Evolutionary conservation across 2,329 filamentous ascomycete species (phyloP).

Genomic region (Ascochyta viciae-villosae): DNA sequence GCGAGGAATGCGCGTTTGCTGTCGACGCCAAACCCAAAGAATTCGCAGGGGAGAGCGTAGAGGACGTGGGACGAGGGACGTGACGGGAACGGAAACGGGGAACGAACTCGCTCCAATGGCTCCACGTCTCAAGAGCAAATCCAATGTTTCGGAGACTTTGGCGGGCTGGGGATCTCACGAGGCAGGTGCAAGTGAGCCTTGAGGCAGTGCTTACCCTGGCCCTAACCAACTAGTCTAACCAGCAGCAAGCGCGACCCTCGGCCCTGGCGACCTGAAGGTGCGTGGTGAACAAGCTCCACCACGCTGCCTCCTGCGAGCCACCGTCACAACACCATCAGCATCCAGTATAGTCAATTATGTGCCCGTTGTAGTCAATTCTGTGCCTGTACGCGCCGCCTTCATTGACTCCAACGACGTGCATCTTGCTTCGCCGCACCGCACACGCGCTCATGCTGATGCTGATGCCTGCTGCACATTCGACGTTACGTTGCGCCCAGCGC

Average conservation of each 20-base stretch:
- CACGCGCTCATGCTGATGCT: neutral
- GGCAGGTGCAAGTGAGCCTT: slow-evolving; percentile 17
- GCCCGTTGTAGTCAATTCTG: no score
- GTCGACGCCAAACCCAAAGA: neutral
- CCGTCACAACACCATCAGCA: neutral
- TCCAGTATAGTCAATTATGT: neutral
- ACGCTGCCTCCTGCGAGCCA: neutral
- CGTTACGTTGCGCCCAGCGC: slow-evolving; percentile 20
- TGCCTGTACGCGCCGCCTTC: neutral
- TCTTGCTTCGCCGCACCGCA: slow-evolving; percentile 3
- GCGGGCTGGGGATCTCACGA: slow-evolving; percentile 17
- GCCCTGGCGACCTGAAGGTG: slow-evolving; percentile 10
- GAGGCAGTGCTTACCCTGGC: slow-evolving; percentile 25
- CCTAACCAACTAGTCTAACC: neutral
- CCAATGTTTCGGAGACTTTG: slow-evolving; percentile 20
- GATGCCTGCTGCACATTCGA: slow-evolving; percentile 7
- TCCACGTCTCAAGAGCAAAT: slow-evolving; percentile 14
- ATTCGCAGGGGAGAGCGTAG: no score
- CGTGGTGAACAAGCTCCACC: no score
- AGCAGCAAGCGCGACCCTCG: slow-evolving; percentile 18
- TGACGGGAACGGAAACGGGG: neutral
- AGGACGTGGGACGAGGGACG: neutral
- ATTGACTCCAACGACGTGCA: neutral
- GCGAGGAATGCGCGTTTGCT: slow-evolving; percentile 16
- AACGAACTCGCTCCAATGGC: slow-evolving; percentile 2